phyloP scores from a whole-genome alignment of 2,329 filamentous ascomycete genomes.

The Zarea fungicola region DNA sequence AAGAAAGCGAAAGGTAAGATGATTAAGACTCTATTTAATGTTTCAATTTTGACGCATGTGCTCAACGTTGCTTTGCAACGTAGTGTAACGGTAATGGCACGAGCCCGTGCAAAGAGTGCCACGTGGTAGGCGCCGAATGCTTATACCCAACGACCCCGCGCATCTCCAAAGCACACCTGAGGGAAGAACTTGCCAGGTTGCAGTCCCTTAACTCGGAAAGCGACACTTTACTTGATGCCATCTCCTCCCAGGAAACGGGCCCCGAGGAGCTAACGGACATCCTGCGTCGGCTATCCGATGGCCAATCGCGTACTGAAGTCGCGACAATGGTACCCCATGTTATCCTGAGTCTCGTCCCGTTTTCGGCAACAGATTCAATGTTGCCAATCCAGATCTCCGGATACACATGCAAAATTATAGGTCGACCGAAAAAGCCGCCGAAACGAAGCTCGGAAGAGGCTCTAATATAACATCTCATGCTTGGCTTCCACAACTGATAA shows the following conservation, averaged over 20 bases:
- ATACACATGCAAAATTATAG: no score
- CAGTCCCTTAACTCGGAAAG: background rate
- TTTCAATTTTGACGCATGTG: background rate
- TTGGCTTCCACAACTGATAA: no score
- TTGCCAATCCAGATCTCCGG: no score
- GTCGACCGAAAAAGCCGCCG: no score
- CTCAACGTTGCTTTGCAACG: background rate
- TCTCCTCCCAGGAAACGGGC: background rate
- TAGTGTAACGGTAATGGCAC: conserved; percentile 8
- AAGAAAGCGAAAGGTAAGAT: conserved; percentile 6
- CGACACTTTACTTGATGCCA: background rate
- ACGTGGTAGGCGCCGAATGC: background rate
- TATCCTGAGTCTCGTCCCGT: no score
- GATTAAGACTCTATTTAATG: background rate
- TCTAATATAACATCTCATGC: no score
- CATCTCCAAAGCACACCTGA: conserved; percentile 6
- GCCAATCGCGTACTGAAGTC: conserved; percentile 3
- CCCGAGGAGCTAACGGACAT: background rate
- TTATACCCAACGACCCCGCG: background rate
- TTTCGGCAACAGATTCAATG: no score
- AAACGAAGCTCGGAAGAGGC: no score
- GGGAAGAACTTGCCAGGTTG: background rate
- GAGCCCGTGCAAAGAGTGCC: conserved; percentile 1
- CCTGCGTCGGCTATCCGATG: background rate
- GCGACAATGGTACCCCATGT: background rate